Evolutionary conservation across 2,329 filamentous ascomycete species (phyloP), one percentile per base, ranked within the genome.

Genomic region (Hypoxylon sp.): DNA sequence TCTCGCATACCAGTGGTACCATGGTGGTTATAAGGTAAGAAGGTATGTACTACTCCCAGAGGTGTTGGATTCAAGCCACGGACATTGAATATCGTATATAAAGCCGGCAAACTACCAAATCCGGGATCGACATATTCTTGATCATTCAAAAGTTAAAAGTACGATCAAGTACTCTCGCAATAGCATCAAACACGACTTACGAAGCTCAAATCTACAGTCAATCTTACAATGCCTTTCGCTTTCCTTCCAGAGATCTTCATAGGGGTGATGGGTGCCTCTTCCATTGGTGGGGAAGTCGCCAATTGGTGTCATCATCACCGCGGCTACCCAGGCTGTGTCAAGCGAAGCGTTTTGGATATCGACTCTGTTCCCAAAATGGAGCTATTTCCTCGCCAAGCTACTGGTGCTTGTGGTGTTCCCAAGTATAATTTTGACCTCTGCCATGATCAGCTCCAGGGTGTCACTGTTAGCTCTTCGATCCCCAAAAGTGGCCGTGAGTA

Each of bases 391-490:
- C 38, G 38, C 17, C 38, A 43, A 5, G 38, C 38, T 7, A 43
- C 38, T 11, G 38, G 17, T 43, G 17, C 38, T 21, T 43, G 38
- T 21, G 38, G 38, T 10, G 38, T 43, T 43, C 38, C 38, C 14
- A n/a, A 43, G 38, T 43, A 43, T 43, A 43, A 21, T 43, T 43
- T 43, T 17, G 38, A 43, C 38, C n/a, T 43, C n/a, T 43, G 38
- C 1, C 38, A 43, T 21, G 38, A 43, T 11, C 38, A 43, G 17
- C 38, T 43, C 5, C 38, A 43, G 17, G 38, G 38, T 0, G 17
- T 43, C 9, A 21, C 38, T 19, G 38, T 43, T 5, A 5, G 3
- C 9, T 43, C 38, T 17, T 43, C 38, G 3, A 21, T 43, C 21
- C 17, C 38, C 4, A 17, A 17, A 3, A 10, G 11, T 21, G 38